Evolutionary conservation across 164 flowering plant genomes (phyloP), one percentile per base, ranked within the genome.

Genomic region (Taxillus chinensis): DNA sequence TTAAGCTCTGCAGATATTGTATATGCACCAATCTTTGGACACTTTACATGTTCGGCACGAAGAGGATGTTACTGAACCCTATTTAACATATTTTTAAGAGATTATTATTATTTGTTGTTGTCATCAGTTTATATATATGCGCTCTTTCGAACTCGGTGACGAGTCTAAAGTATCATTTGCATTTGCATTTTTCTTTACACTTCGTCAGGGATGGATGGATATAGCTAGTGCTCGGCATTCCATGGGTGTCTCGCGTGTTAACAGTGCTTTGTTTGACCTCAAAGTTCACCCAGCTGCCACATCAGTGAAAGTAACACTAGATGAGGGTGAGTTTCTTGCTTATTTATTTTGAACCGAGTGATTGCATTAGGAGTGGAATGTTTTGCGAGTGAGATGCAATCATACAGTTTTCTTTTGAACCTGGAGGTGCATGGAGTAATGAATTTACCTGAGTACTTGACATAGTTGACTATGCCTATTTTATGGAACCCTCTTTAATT

Each of bases 201-300:
- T 61, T 50, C 64, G 2, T 27, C 74, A 90, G 96, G 93, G 96
- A 61, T 87, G 92, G 93, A 60, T 90, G 60, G 90, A 90, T 5
- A 62, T 90, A 55, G 95, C 93, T 0, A 78, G 90, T 78, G 93
- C 96, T 54, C 71, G 89, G 40, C 86, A 87, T 74, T 83, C 93
- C 2, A 87, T 87, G 96, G 96, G 96, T 46, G 46, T 78, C 15
- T 78, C 86, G 37, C 84, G 96, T 7, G 49, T 90, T 64, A 84
- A 61, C 60, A 68, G 81, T 71, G 75, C 78, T 43, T 73, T 84
- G 45, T 77, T 87, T 67, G 92, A 87, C 71, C 88, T 79, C 62
- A 85, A 84, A 61, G 38, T 61, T 51, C 96, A 86, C 51, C 50
- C 85, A 66, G 93, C 96, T 75, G 71, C 82, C 17, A 82, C 90